phyloP scores from a whole-genome alignment of 139 green algal genomes.

The Coelastrella sp. region DNA sequence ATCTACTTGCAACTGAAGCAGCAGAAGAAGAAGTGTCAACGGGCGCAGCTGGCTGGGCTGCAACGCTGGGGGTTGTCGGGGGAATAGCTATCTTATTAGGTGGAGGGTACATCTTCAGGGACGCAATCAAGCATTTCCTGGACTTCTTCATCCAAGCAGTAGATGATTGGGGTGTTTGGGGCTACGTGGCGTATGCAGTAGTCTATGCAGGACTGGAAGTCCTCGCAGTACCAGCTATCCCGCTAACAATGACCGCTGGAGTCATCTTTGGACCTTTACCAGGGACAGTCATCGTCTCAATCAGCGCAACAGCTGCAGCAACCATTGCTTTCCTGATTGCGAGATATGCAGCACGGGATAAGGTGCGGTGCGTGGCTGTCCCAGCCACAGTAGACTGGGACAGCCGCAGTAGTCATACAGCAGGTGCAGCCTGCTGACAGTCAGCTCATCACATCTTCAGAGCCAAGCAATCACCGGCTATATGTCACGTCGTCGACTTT shows the following conservation, averaged over 20 bases:
- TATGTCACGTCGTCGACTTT: too few species aligned
- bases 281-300: conserved; percentile 84
- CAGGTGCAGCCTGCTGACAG: too few species aligned
- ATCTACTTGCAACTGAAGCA: not conserved
- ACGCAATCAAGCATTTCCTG: conserved; percentile 73
- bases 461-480: too few species aligned
- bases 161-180: conserved; percentile 77
- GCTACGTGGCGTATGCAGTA: conserved; percentile 78
- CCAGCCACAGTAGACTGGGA: too few species aligned
- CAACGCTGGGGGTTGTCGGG: conserved; percentile 53
- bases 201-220: conserved; percentile 75
- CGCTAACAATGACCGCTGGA: conserved; percentile 92
- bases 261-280: conserved; percentile 87
- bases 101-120: conserved; percentile 66
- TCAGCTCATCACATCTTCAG: too few species aligned
- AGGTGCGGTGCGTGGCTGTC: not conserved
- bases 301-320: conserved; percentile 81
- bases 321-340: conserved; percentile 94
- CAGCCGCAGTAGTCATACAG: too few species aligned
- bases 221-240: conserved; percentile 79
- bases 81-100: conserved; percentile 67
- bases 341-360: conserved; percentile 90
- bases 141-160: conserved; percentile 78
- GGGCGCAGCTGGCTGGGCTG: conserved; percentile 29
- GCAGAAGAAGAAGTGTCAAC: not conserved